Evolutionary conservation across 495 filamentous ascomycete species (phyloP), one percentile per base, ranked within the genome.

Genomic region (Penicillium canescens): DNA sequence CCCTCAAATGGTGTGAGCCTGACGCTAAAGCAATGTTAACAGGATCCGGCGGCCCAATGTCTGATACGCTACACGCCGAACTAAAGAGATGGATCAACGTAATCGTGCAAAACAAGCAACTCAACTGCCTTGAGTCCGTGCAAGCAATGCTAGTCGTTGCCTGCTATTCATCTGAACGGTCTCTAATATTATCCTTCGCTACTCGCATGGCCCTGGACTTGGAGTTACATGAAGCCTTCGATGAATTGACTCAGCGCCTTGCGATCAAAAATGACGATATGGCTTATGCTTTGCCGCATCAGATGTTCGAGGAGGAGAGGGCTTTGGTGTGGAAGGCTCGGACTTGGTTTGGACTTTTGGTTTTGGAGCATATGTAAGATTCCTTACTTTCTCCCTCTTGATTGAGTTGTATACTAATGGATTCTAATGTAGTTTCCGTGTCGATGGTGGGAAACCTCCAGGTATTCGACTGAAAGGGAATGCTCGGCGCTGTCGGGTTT

Each of bases 361-460:
- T 79, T 24, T 48, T 78, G 34, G 77, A 81, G 31, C 69, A 78
- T 59, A 78, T 80, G 72, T 79, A 56, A 26, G 49, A 9, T 31
- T 9, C 16, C 12, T 38, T n/a, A 18, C 7, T 26, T 6, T 18
- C 2, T 45, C 8, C n/a, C 4, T 38, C 8, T 42, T 24, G 33
- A 35, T 11, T n/a, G 12, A 16, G 4, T 23, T 16, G 7, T 14
- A 31, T 12, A 13, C 46, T 65, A n/a, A 63, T 59, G 3, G 16
- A 40, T 2, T 13, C 4, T 21, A 5, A 4, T 34, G 3, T 46
- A 79, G 77, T 61, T 76, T 81, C 44, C 75, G 72, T 9, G 67
- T 80, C 13, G 78, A 81, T 50, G 76, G 73, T 42, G 78, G 78
- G 0, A 80, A 81, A 48, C 69, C 69, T 6, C 72, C 76, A 11